Percentiles rank a stretch among this genome's conserved stretches.
phyloP scores from a whole-genome alignment of 371 early-diverging fungal species.

The Zancudomyces culisetae region DNA sequence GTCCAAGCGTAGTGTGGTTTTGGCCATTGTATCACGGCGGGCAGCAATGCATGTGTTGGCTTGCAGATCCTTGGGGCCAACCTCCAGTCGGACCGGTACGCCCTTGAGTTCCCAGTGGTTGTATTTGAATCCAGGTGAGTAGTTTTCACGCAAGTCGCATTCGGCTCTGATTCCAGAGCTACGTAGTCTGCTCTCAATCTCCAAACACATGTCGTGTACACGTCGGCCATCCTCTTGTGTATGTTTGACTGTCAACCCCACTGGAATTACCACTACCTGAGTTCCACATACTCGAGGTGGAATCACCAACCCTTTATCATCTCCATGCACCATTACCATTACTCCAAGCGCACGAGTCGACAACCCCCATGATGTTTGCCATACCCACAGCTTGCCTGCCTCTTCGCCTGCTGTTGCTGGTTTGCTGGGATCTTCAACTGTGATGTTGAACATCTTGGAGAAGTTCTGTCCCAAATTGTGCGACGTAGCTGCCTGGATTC shows the following conservation, averaged over 20 bases:
- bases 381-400: conserved; percentile 60
- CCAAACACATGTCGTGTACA: conserved; percentile 47
- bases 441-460: conserved; percentile 94
- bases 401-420: conserved; percentile 24
- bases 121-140: conserved; percentile 98
- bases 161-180: conserved; percentile 70
- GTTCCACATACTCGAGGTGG: conserved; percentile 90
- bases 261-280: conserved; percentile 93
- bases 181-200: conserved; percentile 47
- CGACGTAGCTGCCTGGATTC: conserved; percentile 98
- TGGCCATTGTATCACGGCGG: conserved; percentile 72
- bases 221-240: conserved; percentile 43
- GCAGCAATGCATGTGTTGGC: conserved; percentile 64
- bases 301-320: conserved; percentile 96
- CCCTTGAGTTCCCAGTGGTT: conserved; percentile 99
- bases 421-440: conserved; percentile 49
- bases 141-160: conserved; percentile 77
- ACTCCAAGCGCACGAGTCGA: conserved; percentile 99
- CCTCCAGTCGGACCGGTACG: conserved; percentile 94
- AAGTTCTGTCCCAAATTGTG: conserved; percentile 99
- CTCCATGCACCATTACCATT: conserved; percentile 99
- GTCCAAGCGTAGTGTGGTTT: conserved; percentile 40
- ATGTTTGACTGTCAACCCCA: conserved; percentile 85
- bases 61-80: conserved; percentile 93
- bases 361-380: conserved; percentile 99